Base-by-base conservation (phyloP, 2,329 filamentous ascomycete genomes). In the Hirsutella minnesotensis region DNA sequence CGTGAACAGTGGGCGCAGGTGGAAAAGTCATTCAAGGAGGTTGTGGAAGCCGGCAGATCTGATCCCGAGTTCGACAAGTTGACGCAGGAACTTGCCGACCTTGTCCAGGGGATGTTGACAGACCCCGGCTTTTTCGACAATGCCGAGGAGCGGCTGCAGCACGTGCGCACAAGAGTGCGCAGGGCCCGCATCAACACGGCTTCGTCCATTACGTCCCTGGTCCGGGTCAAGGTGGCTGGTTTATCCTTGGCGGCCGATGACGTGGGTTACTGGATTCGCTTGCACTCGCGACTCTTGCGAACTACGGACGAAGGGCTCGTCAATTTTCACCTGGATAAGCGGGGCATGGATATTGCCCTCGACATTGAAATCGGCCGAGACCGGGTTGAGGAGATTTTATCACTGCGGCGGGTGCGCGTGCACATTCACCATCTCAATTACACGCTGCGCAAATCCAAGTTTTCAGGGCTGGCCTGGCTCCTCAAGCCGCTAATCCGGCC, bases 341-440 rank as follows among this genome's bases (percentile, higher is more conserved):
- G 85, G 16, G 90, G 90, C 16, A 79, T 95, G 45, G 90, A 95
- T 58, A 76, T 96, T 40, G 79, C 85, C 21, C 66, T 95, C 5
- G 87, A 95, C 51, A 66, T 95, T 0, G 88, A 94, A 56, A 77
- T 96, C 41, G 83, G 82, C 39, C 81, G 81, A 45, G 83, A 89
- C 48, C 71, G 74, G 2, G 63, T 94, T 2, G 89, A 95, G 54
- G 79, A 89, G 53, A 83, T 96, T 10, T 72, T 96, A 9, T 79
- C 81, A 0, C 72, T 96, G 5, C 78, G 79, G 33, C 73, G 73
- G 10, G 88, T 95, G 9, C 72, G 79, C 2, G 89, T 95, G 1
- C 75, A 79, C 51, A 84, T 95, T 47, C 88, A 95, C 66, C 88
- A 90, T 56, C 77, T 96, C 13, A 77, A 84, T 56, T 95, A 94